Evolutionary conservation across 2,329 filamentous ascomycete species (phyloP).

Genomic region (Nigrospora sphaerica): DNA sequence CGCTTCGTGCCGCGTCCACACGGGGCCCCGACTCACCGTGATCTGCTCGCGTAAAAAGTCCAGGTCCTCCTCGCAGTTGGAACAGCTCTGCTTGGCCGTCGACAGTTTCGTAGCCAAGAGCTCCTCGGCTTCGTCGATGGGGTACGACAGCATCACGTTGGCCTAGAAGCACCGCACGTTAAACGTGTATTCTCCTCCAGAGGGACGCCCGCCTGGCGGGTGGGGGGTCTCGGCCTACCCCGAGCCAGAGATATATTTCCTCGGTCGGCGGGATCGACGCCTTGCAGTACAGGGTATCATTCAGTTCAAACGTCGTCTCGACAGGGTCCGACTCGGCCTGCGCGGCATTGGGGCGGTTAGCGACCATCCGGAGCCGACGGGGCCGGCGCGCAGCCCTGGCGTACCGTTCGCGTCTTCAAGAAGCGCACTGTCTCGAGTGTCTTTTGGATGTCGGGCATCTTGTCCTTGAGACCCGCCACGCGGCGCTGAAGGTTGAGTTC

Average conservation of each 20-base stretch:
- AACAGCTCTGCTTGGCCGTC: conserved; percentile 70
- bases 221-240: conserved; percentile 43
- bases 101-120: conserved; percentile 71
- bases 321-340: conserved; percentile 59
- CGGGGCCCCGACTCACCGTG: conserved; percentile 55
- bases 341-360: neutral
- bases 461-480: conserved; percentile 76
- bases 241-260: conserved; percentile 97
- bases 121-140: conserved; percentile 76
- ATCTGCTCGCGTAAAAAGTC: conserved; percentile 96
- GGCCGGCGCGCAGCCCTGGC: conserved; percentile 4
- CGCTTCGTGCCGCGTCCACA: neutral
- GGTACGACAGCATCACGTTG: conserved; percentile 96
- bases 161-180: conserved; percentile 44
- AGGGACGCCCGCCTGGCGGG: too few relatives aligned
- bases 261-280: conserved; percentile 75
- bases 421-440: conserved; percentile 89
- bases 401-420: conserved; percentile 66
- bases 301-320: conserved; percentile 91
- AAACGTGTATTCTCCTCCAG: neutral
- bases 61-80: conserved; percentile 92
- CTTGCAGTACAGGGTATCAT: conserved; percentile 90
- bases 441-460: conserved; percentile 95
- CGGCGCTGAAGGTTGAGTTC: conserved; percentile 86
- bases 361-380: neutral